Conservation (phyloP, 2,329 filamentous ascomycete species). For the Aspergillus spinulosporus region DNA sequence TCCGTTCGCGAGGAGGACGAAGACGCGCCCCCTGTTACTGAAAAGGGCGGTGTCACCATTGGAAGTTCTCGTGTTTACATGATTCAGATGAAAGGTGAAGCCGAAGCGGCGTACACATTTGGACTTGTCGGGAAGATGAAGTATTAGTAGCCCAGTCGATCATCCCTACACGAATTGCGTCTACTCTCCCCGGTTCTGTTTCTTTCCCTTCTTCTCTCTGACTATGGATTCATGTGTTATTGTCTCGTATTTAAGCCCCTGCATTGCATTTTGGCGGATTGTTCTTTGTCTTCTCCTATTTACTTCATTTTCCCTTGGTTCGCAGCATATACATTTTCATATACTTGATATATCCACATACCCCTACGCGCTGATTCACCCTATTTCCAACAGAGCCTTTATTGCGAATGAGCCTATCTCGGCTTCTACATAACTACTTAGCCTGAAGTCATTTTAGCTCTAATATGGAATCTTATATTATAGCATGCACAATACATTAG, state of each 20-base stretch:
- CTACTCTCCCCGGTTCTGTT: background rate
- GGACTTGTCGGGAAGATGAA: constrained; percentile 54
- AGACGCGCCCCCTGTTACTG: constrained; percentile 55
- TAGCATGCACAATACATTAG: too few relatives aligned
- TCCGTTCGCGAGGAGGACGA: constrained; percentile 81
- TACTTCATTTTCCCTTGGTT: background rate
- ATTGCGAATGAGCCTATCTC: too few relatives aligned
- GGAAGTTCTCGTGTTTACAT: constrained; percentile 63
- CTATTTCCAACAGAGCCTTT: background rate
- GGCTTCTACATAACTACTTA: background rate
- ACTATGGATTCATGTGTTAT: background rate
- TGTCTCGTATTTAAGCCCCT: constrained; percentile 1
- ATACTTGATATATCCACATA: background rate
- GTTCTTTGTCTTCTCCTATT: background rate
- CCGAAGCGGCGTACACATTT: constrained; percentile 57
- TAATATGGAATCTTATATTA: too few relatives aligned
- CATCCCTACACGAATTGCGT: background rate
- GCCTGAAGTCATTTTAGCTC: background rate
- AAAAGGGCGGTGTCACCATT: constrained; percentile 59
- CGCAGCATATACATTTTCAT: background rate
- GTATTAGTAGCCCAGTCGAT: constrained; percentile 39
- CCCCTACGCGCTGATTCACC: background rate
- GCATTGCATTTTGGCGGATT: constrained; percentile 1
- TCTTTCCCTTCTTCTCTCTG: too few relatives aligned
- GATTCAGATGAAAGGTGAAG: constrained; percentile 61